Evolutionary conservation across 345 rosid species (phyloP).

Genomic region (Syzygium jambos): DNA sequence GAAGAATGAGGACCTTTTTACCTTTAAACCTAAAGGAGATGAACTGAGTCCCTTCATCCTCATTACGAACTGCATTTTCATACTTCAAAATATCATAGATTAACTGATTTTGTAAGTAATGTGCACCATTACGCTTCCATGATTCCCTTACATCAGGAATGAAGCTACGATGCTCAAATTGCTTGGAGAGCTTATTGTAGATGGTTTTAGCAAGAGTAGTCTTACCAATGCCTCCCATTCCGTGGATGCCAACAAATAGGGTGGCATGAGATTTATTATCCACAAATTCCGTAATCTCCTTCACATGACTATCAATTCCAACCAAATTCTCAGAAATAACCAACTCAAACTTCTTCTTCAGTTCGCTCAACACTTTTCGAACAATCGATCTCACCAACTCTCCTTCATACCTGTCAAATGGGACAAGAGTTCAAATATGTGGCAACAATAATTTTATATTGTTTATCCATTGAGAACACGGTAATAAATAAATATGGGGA

Average conservation of each 20-base stretch:
- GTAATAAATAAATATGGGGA: background rate
- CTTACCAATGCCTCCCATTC: background rate
- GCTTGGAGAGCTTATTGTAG: background rate
- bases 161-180: background rate
- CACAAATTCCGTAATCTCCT: accelerated
- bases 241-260: background rate
- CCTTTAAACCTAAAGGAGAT: background rate
- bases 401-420: accelerated
- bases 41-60: accelerated
- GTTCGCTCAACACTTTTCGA: accelerated
- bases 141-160: background rate
- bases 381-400: background rate
- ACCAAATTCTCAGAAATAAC: accelerated
- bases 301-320: background rate
- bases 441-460: too few species aligned
- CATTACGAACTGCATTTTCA: accelerated
- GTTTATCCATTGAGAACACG: background rate
- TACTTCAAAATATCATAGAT: accelerated
- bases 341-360: background rate
- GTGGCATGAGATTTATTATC: background rate
- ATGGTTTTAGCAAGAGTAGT: background rate
- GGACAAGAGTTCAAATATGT: background rate
- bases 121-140: accelerated
- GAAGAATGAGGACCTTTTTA: background rate
- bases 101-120: background rate